Conservation (phyloP, 164 flowering plant species). For the Litsea cubeba region DNA sequence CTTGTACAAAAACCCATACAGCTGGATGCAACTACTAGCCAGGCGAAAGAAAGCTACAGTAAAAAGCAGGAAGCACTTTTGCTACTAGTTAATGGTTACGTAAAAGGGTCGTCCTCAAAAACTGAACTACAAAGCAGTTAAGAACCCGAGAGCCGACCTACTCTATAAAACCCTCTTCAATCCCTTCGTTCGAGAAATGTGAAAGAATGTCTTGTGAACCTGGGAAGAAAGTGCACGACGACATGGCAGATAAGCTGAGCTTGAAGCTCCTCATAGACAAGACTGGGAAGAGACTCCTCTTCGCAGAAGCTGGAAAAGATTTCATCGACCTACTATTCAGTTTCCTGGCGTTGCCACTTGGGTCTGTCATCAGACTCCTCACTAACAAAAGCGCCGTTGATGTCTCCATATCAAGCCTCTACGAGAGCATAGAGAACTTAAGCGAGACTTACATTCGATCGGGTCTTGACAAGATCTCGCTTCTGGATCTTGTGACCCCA, state of each 20-base stretch:
- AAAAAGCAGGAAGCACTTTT: too few relatives aligned
- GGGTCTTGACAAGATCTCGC: background rate
- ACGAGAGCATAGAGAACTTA: background rate
- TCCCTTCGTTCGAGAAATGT: too few relatives aligned
- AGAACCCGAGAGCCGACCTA: too few relatives aligned
- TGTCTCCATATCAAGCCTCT: background rate
- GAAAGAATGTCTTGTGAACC: too few relatives aligned
- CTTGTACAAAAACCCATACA: too few relatives aligned
- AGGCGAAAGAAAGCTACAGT: too few relatives aligned
- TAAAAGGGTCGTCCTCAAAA: too few relatives aligned
- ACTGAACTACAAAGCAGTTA: too few relatives aligned
- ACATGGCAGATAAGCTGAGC: background rate
- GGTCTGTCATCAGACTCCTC: background rate
- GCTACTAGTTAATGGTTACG: too few relatives aligned
- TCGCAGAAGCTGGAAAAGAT: constrained; percentile 61
- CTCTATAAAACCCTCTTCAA: too few relatives aligned
- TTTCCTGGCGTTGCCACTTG: constrained; percentile 21
- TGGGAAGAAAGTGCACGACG: too few relatives aligned
- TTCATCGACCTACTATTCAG: constrained; percentile 62
- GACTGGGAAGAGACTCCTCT: constrained; percentile 9
- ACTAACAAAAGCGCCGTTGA: background rate
- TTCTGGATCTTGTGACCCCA: background rate
- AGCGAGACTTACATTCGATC: background rate
- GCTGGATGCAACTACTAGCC: too few relatives aligned
- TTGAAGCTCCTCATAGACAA: constrained; percentile 14